Conservation (phyloP, 441 rosid genomes). For the Jatropha podagrica region DNA sequence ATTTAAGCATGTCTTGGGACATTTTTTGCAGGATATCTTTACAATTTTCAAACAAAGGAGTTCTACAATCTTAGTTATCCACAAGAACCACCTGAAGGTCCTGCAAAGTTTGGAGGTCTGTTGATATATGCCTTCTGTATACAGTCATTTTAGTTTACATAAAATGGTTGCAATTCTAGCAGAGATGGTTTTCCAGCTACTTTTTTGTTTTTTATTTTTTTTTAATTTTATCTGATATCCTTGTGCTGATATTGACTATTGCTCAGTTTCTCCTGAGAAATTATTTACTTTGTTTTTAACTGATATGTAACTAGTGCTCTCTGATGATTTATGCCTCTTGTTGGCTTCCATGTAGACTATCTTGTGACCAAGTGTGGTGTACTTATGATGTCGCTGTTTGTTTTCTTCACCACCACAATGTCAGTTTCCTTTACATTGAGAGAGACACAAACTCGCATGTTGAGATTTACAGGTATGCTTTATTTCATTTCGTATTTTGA, state of each 20-base stretch:
- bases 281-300: neutral
- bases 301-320: neutral
- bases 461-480: slow-evolving; percentile 83
- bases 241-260: neutral
- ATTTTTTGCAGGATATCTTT: slow-evolving; percentile 70
- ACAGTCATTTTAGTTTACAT: slow-evolving; percentile 7
- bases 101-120: slow-evolving; percentile 90
- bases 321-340: slow-evolving; percentile 15
- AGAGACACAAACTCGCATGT: slow-evolving; percentile 98
- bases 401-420: slow-evolving; percentile 98
- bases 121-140: slow-evolving; percentile 18
- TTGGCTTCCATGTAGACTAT: slow-evolving; percentile 62
- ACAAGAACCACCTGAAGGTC: slow-evolving; percentile 74
- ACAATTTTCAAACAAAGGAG: slow-evolving; percentile 86
- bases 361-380: slow-evolving; percentile 98
- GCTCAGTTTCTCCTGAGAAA: neutral
- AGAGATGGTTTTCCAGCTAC: neutral
- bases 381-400: slow-evolving; percentile 98
- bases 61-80: slow-evolving; percentile 90
- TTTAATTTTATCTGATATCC: neutral
- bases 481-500: slow-evolving; percentile 18
- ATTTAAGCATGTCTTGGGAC: slow-evolving; percentile 17
- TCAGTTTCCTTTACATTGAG: slow-evolving; percentile 96
- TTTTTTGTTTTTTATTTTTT: neutral
- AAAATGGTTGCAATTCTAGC: slow-evolving; percentile 7